phyloP scores from a whole-genome alignment of 2,329 filamentous ascomycete species.

The Fusarium redolens region DNA sequence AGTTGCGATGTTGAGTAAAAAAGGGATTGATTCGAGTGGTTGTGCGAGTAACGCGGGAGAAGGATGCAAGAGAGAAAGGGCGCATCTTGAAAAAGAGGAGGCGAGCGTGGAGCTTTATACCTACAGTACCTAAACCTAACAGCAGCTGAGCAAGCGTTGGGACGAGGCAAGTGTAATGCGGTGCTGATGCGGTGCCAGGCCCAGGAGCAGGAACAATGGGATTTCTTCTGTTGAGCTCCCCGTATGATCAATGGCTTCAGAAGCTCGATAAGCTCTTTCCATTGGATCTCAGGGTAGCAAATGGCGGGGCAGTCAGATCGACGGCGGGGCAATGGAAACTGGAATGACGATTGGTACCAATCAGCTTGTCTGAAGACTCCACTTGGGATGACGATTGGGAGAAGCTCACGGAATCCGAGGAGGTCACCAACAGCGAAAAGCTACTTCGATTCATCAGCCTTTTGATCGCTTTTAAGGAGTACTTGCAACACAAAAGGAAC shows the following conservation, averaged over 20 bases:
- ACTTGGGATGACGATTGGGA: conserved; percentile 45
- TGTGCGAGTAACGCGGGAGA: conserved; percentile 29
- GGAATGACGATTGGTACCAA: conserved; percentile 43
- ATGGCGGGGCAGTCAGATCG: conserved; percentile 46
- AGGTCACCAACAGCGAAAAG: conserved; percentile 12
- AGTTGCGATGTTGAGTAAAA: conserved; percentile 31
- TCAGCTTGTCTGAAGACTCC: conserved; percentile 29
- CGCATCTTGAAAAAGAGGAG: conserved; percentile 31
- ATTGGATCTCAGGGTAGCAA: conserved; percentile 33
- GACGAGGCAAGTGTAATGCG: conserved; percentile 12
- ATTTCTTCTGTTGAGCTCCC: conserved; percentile 37
- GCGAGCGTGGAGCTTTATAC: conserved; percentile 36
- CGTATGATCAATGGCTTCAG: conserved; percentile 36
- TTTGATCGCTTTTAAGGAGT: not conserved
- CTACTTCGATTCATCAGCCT: conserved; percentile 17
- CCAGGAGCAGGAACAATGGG: conserved; percentile 15
- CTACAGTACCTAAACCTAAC: conserved; percentile 13
- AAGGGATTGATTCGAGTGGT: conserved; percentile 35
- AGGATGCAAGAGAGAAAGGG: conserved; percentile 36
- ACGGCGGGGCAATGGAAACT: conserved; percentile 42
- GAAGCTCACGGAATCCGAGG: conserved; percentile 38
- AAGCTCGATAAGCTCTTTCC: conserved; percentile 37
- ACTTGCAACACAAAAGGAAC: not conserved
- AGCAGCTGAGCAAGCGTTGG: conserved; percentile 8
- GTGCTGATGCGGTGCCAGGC: conserved; percentile 26